Conservation (phyloP, 176 grass and related monocot species). For the Hordeum vulgare region MorexV3_pseudomolecules_assembly NC_058522.1:577600149-577600648, state of each 20-base stretch:
- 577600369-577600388: background rate
- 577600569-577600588: conserved; percentile 18
- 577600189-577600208: background rate
- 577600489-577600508: conserved; percentile 96
- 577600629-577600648: conserved; percentile 84
- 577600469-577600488: conserved; percentile 71
- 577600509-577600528: conserved; percentile 89
- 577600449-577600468: conserved; percentile 77
- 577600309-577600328: background rate
- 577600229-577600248: background rate
- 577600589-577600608: conserved; percentile 52
- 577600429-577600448: background rate
- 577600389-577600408: background rate
- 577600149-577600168: background rate
- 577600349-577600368: background rate
- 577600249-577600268: background rate
- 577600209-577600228: background rate
- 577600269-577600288: background rate
- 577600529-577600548: conserved; percentile 73
- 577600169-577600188: no score
- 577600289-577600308: background rate
- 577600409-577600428: background rate
- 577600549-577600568: background rate
- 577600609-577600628: conserved; percentile 93
- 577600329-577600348: background rate